Percentiles rank a stretch among this genome's conserved stretches.
phyloP scores from a whole-genome alignment of 2,329 filamentous ascomycete species.

The Colletotrichum gigasporum region DNA sequence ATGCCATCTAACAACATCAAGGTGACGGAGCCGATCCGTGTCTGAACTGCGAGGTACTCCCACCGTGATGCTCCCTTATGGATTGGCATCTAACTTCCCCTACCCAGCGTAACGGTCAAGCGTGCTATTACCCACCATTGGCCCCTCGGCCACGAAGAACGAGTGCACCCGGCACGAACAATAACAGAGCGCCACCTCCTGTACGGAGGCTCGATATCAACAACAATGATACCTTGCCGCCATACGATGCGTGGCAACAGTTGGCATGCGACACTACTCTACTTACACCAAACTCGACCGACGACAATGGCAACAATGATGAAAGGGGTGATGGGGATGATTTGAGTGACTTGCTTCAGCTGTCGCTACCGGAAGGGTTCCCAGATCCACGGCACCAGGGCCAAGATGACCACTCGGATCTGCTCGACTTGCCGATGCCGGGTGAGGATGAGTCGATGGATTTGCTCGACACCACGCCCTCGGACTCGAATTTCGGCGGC shows the following conservation, averaged over 20 bases:
- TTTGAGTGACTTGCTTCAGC: background rate
- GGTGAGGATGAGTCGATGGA: slow-evolving; percentile 24
- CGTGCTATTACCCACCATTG: slow-evolving; percentile 19
- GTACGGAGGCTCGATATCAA: background rate
- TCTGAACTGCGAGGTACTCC: slow-evolving; percentile 22
- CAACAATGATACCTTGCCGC: background rate
- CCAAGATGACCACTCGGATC: background rate
- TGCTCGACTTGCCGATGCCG: slow-evolving; percentile 14
- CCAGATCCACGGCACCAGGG: background rate
- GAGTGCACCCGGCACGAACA: background rate
- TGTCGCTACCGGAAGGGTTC: background rate
- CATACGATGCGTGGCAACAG: slow-evolving; percentile 7
- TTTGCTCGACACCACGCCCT: slow-evolving; percentile 10
- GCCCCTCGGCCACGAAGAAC: slow-evolving; percentile 10
- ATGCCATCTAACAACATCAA: background rate
- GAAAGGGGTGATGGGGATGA: background rate
- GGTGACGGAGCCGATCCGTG: slow-evolving; percentile 26
- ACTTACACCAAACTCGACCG: slow-evolving; percentile 7
- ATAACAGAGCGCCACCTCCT: background rate
- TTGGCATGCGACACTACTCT: background rate
- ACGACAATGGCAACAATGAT: background rate
- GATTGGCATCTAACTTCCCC: background rate
- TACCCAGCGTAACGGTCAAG: slow-evolving; percentile 17
- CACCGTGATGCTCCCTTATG: background rate
- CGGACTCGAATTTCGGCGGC: slow-evolving; percentile 2